phyloP scores from a whole-genome alignment of 352 stramenopile genomes.

The Globisporangium parvum region DNA sequence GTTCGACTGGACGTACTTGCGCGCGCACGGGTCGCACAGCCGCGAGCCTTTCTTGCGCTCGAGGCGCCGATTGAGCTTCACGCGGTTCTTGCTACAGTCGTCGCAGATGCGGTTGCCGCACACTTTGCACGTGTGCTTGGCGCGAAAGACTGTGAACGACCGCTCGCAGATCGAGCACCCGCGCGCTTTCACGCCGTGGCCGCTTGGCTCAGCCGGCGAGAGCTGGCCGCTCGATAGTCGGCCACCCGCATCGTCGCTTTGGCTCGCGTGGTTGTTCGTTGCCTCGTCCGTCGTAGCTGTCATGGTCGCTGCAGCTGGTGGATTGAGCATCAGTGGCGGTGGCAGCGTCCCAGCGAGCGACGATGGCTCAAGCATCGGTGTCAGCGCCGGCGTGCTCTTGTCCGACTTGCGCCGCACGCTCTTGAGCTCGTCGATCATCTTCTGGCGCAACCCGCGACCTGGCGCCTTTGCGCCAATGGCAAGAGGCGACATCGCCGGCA shows the following conservation, averaged over 20 bases:
- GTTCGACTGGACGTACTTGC: constrained; percentile 45
- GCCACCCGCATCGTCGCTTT: not conserved
- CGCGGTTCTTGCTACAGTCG: constrained; percentile 77
- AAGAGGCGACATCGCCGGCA: constrained; percentile 8
- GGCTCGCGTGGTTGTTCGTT: not conserved
- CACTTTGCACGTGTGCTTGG: constrained; percentile 78
- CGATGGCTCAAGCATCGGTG: constrained; percentile 22
- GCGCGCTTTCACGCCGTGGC: constrained; percentile 10
- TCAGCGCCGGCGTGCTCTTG: constrained; percentile 13
- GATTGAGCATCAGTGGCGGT: constrained; percentile 29
- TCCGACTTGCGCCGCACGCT: constrained; percentile 40
- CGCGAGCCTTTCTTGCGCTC: constrained; percentile 69
- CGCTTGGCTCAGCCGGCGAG: constrained; percentile 7
- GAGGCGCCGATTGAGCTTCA: constrained; percentile 60
- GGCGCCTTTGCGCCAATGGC: constrained; percentile 5
- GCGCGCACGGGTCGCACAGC: constrained; percentile 65
- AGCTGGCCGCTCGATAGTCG: constrained; percentile 8
- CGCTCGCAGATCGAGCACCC: constrained; percentile 60
- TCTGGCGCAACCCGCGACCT: constrained; percentile 35
- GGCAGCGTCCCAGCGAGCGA: constrained; percentile 5
- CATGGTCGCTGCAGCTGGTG: not conserved
- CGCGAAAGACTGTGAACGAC: constrained; percentile 70
- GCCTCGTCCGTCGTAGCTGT: not conserved
- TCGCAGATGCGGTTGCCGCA: constrained; percentile 72
- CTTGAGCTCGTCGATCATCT: constrained; percentile 68